Evolutionary conservation across 1,284 basidiomycete genomes (phyloP), one percentile per base, ranked within the genome.

Genomic region (Ceratobasidium sp.): DNA sequence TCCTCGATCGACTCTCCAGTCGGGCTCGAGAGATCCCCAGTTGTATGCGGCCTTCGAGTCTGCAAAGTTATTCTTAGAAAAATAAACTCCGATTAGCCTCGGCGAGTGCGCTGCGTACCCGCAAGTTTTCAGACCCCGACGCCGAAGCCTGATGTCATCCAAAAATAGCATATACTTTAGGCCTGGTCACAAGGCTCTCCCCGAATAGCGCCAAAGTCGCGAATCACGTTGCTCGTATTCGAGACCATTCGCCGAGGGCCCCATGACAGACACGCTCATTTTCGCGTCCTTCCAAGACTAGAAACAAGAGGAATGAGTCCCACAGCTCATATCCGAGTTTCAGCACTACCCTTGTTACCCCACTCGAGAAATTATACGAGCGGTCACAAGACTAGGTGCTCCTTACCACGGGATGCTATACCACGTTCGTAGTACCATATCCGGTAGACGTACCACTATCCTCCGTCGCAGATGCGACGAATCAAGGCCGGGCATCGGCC

Each of bases 381-480:
- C 60, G 38, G 10, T 64, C 60, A 44, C 38, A 7, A 64, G 60
- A 64, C 60, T 41, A 44, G 20, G 41, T 38, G 60, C 60, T 64
- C 38, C 18, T n/a, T 23, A 64, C 44, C 60, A 64, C 38, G 41
- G 20, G 38, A 41, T 44, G 60, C 10, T 44, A 16, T 44, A 23
- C 16, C 35, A 20, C 35, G 10, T 46, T 44, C 38, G 38, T 27
- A 64, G 5, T 44, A 7, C 60, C 60, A 64, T 64, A 64, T 64
- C 18, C 12, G 30, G 38, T 23, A 41, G 23, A 20, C 16, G 20
- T 23, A 20, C 20, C 16, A 6, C 60, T 12, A 8, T 44, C 38
- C 60, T 20, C 60, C 14, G 20, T 44, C 60, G 60, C 16, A n/a
- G 57, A 60, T 33, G 30, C 38, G 8, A 44, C 30, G 33, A 35